Evolutionary conservation across 1,284 basidiomycete species (phyloP).

Genomic region (Fomitopsis betulina): DNA sequence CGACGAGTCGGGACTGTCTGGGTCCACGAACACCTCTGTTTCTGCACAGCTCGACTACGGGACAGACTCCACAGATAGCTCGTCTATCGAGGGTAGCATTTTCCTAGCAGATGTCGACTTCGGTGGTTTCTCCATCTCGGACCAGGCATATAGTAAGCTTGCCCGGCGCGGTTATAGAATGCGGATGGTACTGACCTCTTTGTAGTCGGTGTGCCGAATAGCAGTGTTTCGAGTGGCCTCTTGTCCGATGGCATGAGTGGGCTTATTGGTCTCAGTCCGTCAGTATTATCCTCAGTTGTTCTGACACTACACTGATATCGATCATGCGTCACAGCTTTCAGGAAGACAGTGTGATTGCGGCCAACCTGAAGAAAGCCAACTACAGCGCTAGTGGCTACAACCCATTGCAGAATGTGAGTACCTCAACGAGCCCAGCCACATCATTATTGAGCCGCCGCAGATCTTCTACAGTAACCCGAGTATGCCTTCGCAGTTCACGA

Average conservation of each 20-base stretch:
- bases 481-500: conserved; percentile 3
- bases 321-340: not conserved
- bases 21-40: conserved; percentile 3
- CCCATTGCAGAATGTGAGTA: conserved; percentile 3
- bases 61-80: not conserved
- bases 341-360: not conserved
- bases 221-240: not conserved
- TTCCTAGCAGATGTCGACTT: conserved; percentile 1
- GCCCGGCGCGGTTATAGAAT: not conserved
- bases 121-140: not conserved
- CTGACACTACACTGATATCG: not conserved
- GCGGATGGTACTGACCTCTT: not conserved
- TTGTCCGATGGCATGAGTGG: not conserved
- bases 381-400: not conserved
- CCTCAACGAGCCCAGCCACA: not conserved
- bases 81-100: conserved; percentile 1
- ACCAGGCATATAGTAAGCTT: conserved; percentile 5
- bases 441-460: not conserved
- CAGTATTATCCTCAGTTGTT: not conserved
- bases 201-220: not conserved
- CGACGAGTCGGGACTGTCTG: not conserved
- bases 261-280: conserved; percentile 6
- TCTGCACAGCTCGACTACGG: conserved; percentile 1
- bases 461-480: conserved; percentile 5
- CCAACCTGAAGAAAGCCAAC: not conserved